Evolutionary conservation across 495 filamentous ascomycete genomes (phyloP).

Genomic region (Hypoxylon cercidicola): DNA sequence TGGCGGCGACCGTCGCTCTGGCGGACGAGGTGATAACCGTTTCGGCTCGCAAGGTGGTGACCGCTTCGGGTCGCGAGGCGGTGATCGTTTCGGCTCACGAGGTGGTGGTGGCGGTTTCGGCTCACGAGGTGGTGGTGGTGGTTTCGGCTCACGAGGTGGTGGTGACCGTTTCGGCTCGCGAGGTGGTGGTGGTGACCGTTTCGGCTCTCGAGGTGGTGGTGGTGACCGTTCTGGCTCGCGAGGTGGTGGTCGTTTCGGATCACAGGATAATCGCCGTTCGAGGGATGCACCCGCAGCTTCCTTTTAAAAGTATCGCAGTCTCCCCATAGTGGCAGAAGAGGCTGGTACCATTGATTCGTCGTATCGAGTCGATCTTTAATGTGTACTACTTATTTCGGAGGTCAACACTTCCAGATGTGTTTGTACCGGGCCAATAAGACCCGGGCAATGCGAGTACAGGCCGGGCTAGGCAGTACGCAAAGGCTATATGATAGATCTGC

Average conservation of each 20-base stretch:
- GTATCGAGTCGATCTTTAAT: slow-evolving; percentile 23
- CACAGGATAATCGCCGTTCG: neutral
- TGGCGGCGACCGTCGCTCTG: neutral
- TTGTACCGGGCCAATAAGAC: slow-evolving; percentile 17
- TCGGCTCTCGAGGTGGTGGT: slow-evolving; percentile 28
- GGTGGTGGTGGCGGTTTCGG: slow-evolving; percentile 32
- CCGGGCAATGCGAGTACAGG: slow-evolving; percentile 3
- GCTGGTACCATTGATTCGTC: slow-evolving; percentile 3
- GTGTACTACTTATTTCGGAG: slow-evolving; percentile 27
- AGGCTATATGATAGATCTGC: slow-evolving; percentile 18
- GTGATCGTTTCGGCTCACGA: slow-evolving; percentile 17
- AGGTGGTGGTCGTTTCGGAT: slow-evolving; percentile 10
- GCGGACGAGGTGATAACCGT: neutral
- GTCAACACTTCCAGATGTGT: slow-evolving; percentile 11
- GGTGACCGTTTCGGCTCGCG: slow-evolving; percentile 24
- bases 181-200: slow-evolving; percentile 31
- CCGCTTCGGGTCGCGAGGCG: slow-evolving; percentile 7
- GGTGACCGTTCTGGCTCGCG: slow-evolving; percentile 25
- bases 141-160: slow-evolving; percentile 21
- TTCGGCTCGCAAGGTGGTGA: neutral
- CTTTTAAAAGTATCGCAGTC: slow-evolving; percentile 13
- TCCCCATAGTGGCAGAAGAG: neutral
- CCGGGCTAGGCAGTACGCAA: slow-evolving; percentile 11
- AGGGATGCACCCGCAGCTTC: slow-evolving; percentile 2
- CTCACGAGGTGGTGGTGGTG: slow-evolving; percentile 5